Evolutionary conservation across 139 green algal species (phyloP).

Genomic region (Chlamydomonas applanata): DNA sequence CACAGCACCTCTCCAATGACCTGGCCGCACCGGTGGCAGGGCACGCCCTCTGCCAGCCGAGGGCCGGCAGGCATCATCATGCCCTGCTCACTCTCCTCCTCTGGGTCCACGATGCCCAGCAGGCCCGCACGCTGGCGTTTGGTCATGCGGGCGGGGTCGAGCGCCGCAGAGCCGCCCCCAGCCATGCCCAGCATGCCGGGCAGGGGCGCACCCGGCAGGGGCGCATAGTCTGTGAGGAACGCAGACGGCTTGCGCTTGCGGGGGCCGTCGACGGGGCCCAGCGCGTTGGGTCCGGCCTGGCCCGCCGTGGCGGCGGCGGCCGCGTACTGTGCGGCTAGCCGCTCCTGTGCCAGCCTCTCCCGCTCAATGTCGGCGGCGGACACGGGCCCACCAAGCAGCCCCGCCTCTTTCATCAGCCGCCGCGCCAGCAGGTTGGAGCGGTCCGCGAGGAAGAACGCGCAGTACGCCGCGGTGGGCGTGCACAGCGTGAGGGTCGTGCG

Average conservation of each 20-base stretch:
- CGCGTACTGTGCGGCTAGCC: neutral
- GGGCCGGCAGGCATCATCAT: too few relatives aligned
- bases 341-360: neutral
- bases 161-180: too few relatives aligned
- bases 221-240: too few relatives aligned
- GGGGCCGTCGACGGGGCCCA: neutral
- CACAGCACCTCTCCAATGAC: too few relatives aligned
- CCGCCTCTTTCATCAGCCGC: neutral
- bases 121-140: too few relatives aligned
- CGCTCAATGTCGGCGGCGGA: neutral
- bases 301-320: neutral
- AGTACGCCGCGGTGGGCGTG: neutral
- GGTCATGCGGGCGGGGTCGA: too few relatives aligned
- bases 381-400: neutral
- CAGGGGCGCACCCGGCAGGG: too few relatives aligned
- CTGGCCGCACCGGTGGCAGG: too few relatives aligned
- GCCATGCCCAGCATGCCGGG: too few relatives aligned
- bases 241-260: slow-evolving; percentile 5
- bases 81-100: too few relatives aligned
- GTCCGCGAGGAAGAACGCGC: slow-evolving; percentile 7
- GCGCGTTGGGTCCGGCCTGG: neutral
- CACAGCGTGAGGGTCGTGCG: slow-evolving; percentile 9
- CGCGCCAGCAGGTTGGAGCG: neutral
- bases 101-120: too few relatives aligned
- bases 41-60: too few relatives aligned